phyloP scores from a whole-genome alignment of 2,329 filamentous ascomycete genomes.

The Colletotrichum sp. region DNA sequence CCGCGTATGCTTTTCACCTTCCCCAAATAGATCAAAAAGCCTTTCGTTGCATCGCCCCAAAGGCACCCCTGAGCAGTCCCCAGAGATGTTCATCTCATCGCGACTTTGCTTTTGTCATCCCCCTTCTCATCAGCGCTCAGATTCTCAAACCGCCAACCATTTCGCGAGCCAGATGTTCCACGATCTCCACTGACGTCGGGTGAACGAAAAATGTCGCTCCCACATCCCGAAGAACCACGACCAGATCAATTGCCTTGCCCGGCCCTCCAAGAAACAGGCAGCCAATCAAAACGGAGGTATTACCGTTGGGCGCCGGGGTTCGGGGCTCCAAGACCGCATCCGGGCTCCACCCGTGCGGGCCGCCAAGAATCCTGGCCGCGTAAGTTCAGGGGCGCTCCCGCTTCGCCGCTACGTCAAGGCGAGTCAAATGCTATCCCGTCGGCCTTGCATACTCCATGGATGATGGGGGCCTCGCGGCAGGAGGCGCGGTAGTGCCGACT shows the following conservation, averaged over 20 bases:
- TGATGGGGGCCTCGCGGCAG: not conserved
- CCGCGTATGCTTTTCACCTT: not conserved
- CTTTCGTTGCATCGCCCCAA: not conserved
- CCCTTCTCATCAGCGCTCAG: not conserved
- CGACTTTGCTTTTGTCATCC: not conserved
- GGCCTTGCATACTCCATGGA: not conserved
- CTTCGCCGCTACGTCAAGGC: not conserved
- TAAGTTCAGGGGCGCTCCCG: slow-evolving; percentile 10
- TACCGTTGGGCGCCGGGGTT: not conserved
- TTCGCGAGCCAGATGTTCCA: not conserved
- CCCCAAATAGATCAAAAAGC: not conserved
- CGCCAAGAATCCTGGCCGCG: slow-evolving; percentile 15
- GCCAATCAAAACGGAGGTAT: not conserved
- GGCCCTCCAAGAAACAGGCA: not conserved
- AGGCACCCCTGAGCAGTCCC: not conserved
- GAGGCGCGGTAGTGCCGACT: not conserved
- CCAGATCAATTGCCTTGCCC: not conserved
- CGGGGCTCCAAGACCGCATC: not conserved
- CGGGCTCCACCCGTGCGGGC: not conserved
- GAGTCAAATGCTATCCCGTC: not conserved
- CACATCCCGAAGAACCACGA: slow-evolving; percentile 11
- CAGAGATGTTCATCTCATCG: slow-evolving; percentile 4
- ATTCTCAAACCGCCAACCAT: not conserved
- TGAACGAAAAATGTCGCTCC: not conserved
- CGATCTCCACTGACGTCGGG: slow-evolving; percentile 8